These are phyloP conservation scores for Lachnellula cervina DNA, from an alignment of 2,329 filamentous ascomycete species.

Conservation along the genomic window DNA sequence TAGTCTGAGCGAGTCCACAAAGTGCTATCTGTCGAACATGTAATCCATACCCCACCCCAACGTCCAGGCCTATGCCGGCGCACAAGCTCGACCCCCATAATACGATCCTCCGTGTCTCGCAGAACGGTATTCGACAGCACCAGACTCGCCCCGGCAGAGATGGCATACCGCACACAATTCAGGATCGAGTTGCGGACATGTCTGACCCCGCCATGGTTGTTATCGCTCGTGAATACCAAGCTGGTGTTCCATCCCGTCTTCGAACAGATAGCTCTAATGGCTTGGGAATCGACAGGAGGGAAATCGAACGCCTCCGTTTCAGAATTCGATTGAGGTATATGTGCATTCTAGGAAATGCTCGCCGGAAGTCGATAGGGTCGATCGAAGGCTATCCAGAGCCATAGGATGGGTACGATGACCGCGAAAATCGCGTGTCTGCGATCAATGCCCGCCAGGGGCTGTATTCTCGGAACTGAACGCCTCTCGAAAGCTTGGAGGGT, in stretches of 20 bases:
- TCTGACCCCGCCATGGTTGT: constrained; percentile 36
- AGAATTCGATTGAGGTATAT: background rate
- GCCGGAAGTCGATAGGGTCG: no score
- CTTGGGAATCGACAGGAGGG: constrained; percentile 33
- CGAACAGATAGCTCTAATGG: constrained; percentile 33
- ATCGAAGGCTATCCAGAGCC: no score
- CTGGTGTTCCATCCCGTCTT: constrained; percentile 32
- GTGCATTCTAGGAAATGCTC: no score
- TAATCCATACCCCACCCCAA: no score
- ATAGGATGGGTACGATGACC: no score
- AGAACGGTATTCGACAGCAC: constrained; percentile 36
- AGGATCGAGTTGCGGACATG: constrained; percentile 39
- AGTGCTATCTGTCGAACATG: no score
- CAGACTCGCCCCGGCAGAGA: constrained; percentile 34
- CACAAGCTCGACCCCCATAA: no score
- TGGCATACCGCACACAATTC: constrained; percentile 38
- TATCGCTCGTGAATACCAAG: constrained; percentile 38
- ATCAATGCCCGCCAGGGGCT: no score
- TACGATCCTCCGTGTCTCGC: constrained; percentile 29
- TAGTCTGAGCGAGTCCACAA: no score
- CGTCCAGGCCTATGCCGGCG: no score
- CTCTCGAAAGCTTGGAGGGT: background rate
- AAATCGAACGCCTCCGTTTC: constrained; percentile 33
- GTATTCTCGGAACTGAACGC: no score
- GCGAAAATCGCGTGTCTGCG: no score